These are phyloP conservation scores for Tetrapisispora iriomotensis DNA, from an alignment of 805 yeast genomes.

Conservation along the genomic window DNA sequence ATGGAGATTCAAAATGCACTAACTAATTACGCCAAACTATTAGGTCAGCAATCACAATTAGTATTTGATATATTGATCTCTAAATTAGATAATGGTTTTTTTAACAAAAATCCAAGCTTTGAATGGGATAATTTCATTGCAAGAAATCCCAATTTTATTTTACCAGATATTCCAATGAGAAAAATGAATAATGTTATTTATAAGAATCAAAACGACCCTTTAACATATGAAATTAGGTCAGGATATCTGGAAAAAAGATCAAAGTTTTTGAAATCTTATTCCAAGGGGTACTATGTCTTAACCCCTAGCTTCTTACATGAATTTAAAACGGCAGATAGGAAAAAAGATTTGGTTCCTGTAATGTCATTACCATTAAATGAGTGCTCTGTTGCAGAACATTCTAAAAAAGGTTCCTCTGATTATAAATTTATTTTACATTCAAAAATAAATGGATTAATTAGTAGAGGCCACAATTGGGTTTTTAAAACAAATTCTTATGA, in stretches of 20 bases:
- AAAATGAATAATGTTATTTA: slow-evolving; percentile 53
- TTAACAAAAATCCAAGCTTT: slow-evolving; percentile 65
- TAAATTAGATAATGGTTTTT: slow-evolving; percentile 56
- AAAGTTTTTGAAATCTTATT: slow-evolving; percentile 80
- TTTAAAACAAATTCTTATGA: slow-evolving; percentile 75
- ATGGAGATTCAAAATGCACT: slow-evolving; percentile 79
- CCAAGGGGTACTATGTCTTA: slow-evolving; percentile 82
- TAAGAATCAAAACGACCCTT: slow-evolving; percentile 58
- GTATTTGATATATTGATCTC: slow-evolving; percentile 60
- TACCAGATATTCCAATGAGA: slow-evolving; percentile 52
- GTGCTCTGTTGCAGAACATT: slow-evolving; percentile 75
- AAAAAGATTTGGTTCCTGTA: slow-evolving; percentile 71
- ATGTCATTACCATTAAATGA: slow-evolving; percentile 74
- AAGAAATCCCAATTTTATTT: slow-evolving; percentile 62
- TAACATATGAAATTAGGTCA: slow-evolving; percentile 58
- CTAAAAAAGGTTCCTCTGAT: slow-evolving; percentile 47
- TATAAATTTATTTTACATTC: slow-evolving; percentile 76
- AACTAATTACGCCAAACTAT: slow-evolving; percentile 56
- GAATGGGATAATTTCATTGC: slow-evolving; percentile 86
- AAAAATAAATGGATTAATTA: slow-evolving; percentile 65
- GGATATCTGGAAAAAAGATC: slow-evolving; percentile 86
- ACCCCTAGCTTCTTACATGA: slow-evolving; percentile 87
- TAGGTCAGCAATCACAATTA: slow-evolving; percentile 66
- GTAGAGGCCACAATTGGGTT: slow-evolving; percentile 85
- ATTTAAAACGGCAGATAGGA: slow-evolving; percentile 74